Conservation (phyloP, 768 basidiomycete species). For the Porpolomopsis calyptriformis region DNA sequence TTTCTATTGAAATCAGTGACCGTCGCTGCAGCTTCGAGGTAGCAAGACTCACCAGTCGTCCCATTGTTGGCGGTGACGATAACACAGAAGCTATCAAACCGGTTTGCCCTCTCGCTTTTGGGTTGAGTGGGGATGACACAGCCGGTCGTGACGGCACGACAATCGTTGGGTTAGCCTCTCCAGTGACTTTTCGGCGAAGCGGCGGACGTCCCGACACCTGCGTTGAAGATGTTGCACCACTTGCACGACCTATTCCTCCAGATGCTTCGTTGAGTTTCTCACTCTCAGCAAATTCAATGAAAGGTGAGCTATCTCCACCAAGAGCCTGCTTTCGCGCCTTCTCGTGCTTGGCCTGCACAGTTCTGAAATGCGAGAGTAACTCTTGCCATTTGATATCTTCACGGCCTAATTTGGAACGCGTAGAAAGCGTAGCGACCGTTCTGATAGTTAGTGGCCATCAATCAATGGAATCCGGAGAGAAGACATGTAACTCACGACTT, state of each 20-base stretch:
- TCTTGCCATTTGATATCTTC: conserved; percentile 99
- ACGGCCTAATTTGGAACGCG: conserved; percentile 67
- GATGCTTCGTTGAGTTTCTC: conserved; percentile 29
- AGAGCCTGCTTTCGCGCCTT: conserved; percentile 74
- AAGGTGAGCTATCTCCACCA: conserved; percentile 49
- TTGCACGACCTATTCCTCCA: conserved; percentile 14
- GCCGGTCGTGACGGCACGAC: conserved; percentile 31
- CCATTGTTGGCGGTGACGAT: neutral
- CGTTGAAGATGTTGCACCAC: conserved; percentile 8
- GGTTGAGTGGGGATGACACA: conserved; percentile 65
- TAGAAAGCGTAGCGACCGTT: conserved; percentile 27
- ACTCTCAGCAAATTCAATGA: conserved; percentile 37
- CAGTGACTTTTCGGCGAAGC: conserved; percentile 55
- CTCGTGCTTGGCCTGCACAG: conserved; percentile 84
- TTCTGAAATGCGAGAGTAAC: conserved; percentile 82
- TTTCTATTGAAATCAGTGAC: conserved; percentile 12
- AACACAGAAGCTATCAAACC: conserved; percentile 19
- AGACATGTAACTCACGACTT: conserved; percentile 49
- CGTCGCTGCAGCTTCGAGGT: conserved; percentile 7
- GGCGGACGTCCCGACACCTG: conserved; percentile 26
- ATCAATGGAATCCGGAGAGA: neutral
- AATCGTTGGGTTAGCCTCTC: conserved; percentile 23
- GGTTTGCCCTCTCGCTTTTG: conserved; percentile 46
- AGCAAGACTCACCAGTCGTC: neutral
- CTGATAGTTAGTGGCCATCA: conserved; percentile 11